Conservation (phyloP, 2,329 filamentous ascomycete species). For the Pseudogymnoascus sp. region DNA sequence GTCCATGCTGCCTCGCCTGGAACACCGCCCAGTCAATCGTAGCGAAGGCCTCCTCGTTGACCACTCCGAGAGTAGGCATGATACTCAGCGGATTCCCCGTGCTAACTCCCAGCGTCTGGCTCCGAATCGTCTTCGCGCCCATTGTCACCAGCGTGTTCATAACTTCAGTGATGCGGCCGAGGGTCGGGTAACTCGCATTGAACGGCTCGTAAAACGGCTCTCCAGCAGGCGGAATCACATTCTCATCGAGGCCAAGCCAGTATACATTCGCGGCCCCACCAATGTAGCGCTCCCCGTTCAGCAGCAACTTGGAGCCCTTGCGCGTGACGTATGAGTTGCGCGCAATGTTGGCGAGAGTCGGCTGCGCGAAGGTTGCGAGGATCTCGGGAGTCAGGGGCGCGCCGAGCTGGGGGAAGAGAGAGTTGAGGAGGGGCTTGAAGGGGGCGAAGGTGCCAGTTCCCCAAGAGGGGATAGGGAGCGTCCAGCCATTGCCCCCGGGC, state of each 20-base stretch:
- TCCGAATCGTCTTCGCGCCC: slow-evolving; percentile 39
- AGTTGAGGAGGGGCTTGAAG: slow-evolving; percentile 57
- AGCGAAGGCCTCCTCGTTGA: slow-evolving; percentile 39
- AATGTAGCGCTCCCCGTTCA: slow-evolving; percentile 36
- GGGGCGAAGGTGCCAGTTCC: slow-evolving; percentile 92
- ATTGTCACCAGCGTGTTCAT: slow-evolving; percentile 39
- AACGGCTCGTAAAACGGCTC: slow-evolving; percentile 38
- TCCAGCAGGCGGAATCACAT: slow-evolving; percentile 37
- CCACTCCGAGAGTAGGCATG: slow-evolving; percentile 33
- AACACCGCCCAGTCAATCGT: slow-evolving; percentile 41
- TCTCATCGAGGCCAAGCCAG: slow-evolving; percentile 45
- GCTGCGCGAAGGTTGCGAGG: slow-evolving; percentile 16
- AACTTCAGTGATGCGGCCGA: slow-evolving; percentile 38
- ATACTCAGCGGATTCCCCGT: slow-evolving; percentile 41
- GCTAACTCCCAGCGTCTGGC: slow-evolving; percentile 40
- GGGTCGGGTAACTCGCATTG: slow-evolving; percentile 40
- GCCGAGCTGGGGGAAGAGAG: slow-evolving; percentile 13
- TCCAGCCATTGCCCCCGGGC: slow-evolving; percentile 95
- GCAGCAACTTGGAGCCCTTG: slow-evolving; percentile 30
- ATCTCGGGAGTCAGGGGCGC: slow-evolving; percentile 19
- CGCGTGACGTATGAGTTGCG: slow-evolving; percentile 29
- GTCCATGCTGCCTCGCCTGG: slow-evolving; percentile 37
- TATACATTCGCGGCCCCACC: slow-evolving; percentile 43
- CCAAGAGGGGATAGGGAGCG: slow-evolving; percentile 73
- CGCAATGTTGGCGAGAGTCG: slow-evolving; percentile 15